These are phyloP conservation scores for Neurospora terricola DNA, from an alignment of 495 filamentous ascomycete genomes.

Conservation along the genomic window DNA sequence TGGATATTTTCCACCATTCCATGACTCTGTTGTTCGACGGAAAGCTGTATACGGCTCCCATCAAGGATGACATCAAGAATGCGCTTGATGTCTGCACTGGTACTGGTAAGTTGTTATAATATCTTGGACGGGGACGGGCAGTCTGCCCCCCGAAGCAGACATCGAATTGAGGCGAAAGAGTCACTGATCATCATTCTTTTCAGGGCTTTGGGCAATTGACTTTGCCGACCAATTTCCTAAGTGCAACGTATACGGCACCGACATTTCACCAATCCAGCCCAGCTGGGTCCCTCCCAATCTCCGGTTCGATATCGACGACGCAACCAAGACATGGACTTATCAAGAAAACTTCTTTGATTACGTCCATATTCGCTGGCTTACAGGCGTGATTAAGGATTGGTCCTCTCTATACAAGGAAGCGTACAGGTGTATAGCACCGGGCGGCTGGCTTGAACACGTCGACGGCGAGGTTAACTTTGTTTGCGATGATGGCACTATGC, in stretches of 20 bases:
- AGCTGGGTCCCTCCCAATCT: conserved; percentile 35
- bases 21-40: conserved; percentile 35
- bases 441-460: conserved; percentile 20
- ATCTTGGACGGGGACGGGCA: neutral
- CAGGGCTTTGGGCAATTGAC: conserved; percentile 7
- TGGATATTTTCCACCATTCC: conserved; percentile 21
- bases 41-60: conserved; percentile 44
- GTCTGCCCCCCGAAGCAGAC: neutral
- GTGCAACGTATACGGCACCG: conserved; percentile 47
- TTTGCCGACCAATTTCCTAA: conserved; percentile 36
- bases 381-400: conserved; percentile 42
- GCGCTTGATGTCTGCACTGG: conserved; percentile 40
- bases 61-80: conserved; percentile 22
- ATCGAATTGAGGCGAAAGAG: neutral
- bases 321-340: conserved; percentile 37
- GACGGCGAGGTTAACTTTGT: neutral
- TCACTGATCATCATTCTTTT: neutral
- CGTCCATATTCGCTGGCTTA: conserved; percentile 46
- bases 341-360: conserved; percentile 40
- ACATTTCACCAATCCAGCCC: conserved; percentile 48
- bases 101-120: neutral
- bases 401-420: conserved; percentile 23
- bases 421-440: conserved; percentile 24
- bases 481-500: neutral
- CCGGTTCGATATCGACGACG: conserved; percentile 44